Evolutionary conservation across 2,329 filamentous ascomycete species (phyloP).

Genomic region (Grosmannia penicillata): DNA sequence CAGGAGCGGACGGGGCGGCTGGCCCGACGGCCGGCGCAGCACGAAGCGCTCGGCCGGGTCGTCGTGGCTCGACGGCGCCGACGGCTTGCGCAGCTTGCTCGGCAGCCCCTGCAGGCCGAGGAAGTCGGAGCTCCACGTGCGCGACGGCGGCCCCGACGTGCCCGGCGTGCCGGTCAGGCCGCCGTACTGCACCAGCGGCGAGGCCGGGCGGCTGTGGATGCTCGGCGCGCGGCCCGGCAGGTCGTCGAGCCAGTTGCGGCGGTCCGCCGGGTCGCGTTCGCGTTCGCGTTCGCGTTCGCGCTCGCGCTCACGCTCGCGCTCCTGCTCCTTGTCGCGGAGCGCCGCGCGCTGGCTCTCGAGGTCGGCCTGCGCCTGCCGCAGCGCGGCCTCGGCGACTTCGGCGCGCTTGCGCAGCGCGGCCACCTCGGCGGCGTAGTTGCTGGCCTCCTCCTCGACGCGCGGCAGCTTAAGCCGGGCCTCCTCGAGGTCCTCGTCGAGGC

Average conservation of each 20-base stretch:
- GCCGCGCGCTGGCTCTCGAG: slow-evolving; percentile 31
- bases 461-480: slow-evolving; percentile 47
- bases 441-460: slow-evolving; percentile 48
- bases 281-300: slow-evolving; percentile 1
- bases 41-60: slow-evolving; percentile 25
- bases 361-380: slow-evolving; percentile 38
- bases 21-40: slow-evolving; percentile 33
- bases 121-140: slow-evolving; percentile 40
- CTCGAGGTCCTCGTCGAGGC: slow-evolving; percentile 73
- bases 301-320: slow-evolving; percentile 7
- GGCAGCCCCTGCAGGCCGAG: slow-evolving; percentile 28
- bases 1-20: slow-evolving; percentile 28
- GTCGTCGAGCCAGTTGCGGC: slow-evolving; percentile 38
- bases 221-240: slow-evolving; percentile 22
- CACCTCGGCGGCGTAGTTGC: slow-evolving; percentile 41
- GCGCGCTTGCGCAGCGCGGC: slow-evolving; percentile 49
- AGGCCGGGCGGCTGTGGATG: slow-evolving; percentile 38
- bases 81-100: slow-evolving; percentile 28
- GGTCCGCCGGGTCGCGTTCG: slow-evolving; percentile 18
- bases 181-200: slow-evolving; percentile 33
- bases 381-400: slow-evolving; percentile 48
- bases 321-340: slow-evolving; percentile 17
- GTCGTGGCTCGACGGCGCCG: slow-evolving; percentile 34
- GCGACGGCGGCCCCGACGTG: slow-evolving; percentile 18
- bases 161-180: no score